A percentile compares a stretch with the other conserved stretches of the same genome.
These are phyloP conservation scores for Metarhizium sp. DNA, from an alignment of 2,329 filamentous ascomycete species.

Conservation along the genomic window DNA sequence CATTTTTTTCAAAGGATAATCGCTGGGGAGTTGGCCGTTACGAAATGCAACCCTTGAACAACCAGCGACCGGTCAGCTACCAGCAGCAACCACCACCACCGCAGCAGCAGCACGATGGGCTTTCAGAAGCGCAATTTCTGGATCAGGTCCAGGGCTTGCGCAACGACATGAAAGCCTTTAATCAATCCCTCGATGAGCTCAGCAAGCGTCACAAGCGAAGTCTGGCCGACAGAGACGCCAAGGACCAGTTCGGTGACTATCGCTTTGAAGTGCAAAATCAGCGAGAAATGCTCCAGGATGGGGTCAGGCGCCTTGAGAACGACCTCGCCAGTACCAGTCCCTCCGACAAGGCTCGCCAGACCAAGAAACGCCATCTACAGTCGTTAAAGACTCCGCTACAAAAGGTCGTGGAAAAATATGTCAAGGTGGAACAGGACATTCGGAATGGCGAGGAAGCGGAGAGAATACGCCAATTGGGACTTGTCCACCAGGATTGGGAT, in stretches of 20 bases:
- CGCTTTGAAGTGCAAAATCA: slow-evolving; percentile 61
- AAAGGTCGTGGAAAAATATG: slow-evolving; percentile 37
- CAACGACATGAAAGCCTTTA: slow-evolving; percentile 57
- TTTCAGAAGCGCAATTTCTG: slow-evolving; percentile 42
- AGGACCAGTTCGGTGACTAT: slow-evolving; percentile 54
- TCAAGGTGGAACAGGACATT: not conserved
- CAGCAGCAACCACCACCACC: slow-evolving; percentile 7
- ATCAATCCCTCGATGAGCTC: slow-evolving; percentile 58
- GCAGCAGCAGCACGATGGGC: slow-evolving; percentile 10
- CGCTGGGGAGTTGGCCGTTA: slow-evolving; percentile 24
- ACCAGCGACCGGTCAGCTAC: slow-evolving; percentile 11
- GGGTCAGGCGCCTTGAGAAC: slow-evolving; percentile 66
- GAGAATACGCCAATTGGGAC: slow-evolving; percentile 70
- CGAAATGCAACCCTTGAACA: slow-evolving; percentile 46
- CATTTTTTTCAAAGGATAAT: slow-evolving; percentile 3
- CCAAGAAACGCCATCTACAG: slow-evolving; percentile 62
- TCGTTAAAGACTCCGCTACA: slow-evolving; percentile 62
- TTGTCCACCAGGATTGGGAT: slow-evolving; percentile 72
- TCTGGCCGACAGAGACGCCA: slow-evolving; percentile 54
- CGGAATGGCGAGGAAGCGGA: slow-evolving; percentile 59
- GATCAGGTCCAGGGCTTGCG: slow-evolving; percentile 57
- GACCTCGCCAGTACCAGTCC: slow-evolving; percentile 54
- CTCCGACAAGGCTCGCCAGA: slow-evolving; percentile 44
- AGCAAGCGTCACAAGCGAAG: slow-evolving; percentile 62
- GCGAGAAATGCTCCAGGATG: slow-evolving; percentile 68